These are phyloP conservation scores for Ostreobium quekettii DNA, from an alignment of 139 green algal species.

Conservation along the genomic window DNA sequence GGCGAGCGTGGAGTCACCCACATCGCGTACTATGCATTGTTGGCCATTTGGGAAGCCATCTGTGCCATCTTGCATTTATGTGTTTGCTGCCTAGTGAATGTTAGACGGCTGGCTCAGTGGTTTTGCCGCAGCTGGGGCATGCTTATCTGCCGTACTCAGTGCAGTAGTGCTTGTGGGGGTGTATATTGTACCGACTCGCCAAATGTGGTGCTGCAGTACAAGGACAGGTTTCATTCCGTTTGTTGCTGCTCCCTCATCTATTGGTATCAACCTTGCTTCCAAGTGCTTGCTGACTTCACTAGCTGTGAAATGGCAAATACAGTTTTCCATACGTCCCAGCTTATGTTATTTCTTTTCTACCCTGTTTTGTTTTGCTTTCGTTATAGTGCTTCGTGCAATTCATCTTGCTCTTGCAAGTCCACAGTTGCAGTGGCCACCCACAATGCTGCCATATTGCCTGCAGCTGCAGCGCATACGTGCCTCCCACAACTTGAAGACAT, in stretches of 20 bases:
- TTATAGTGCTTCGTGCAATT: background rate
- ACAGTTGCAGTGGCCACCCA: background rate
- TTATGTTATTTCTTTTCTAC: background rate
- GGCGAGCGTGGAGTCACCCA: constrained; percentile 23
- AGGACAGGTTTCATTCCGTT: too few relatives aligned
- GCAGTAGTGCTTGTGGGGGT: too few relatives aligned
- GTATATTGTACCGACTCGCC: too few relatives aligned
- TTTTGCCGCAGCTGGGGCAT: too few relatives aligned
- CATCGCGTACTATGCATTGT: background rate
- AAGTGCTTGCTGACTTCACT: too few relatives aligned
- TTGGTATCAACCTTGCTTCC: too few relatives aligned
- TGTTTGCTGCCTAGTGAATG: background rate
- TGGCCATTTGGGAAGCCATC: background rate
- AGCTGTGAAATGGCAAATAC: background rate
- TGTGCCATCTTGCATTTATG: background rate
- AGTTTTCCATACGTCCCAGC: too few relatives aligned
- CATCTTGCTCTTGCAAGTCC: background rate
- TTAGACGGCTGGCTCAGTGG: background rate
- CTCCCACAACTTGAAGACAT: constrained; percentile 42
- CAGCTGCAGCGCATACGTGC: constrained; percentile 69
- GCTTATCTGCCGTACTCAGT: too few relatives aligned
- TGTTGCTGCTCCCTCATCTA: too few relatives aligned
- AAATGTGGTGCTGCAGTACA: too few relatives aligned
- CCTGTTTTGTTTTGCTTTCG: background rate
- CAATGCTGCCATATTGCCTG: constrained; percentile 4